Evolutionary conservation across 768 basidiomycete species (phyloP).

Genomic region (Austroboletus eburneus): DNA sequence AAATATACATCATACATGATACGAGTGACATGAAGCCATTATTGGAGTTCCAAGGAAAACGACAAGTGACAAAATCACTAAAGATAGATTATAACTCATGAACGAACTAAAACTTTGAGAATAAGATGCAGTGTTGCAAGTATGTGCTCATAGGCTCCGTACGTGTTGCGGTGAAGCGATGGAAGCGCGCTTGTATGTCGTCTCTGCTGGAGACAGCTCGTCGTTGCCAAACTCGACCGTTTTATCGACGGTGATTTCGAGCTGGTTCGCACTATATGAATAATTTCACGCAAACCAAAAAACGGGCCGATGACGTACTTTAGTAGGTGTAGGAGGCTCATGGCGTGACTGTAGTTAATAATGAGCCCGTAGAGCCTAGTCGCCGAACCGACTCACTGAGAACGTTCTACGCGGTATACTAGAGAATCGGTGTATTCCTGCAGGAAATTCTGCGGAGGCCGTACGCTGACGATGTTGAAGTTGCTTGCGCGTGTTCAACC

Average conservation of each 20-base stretch:
- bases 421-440: slow-evolving; percentile 22
- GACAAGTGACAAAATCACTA: background rate
- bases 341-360: slow-evolving; percentile 8
- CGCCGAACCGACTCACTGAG: slow-evolving; percentile 10
- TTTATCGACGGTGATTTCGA: slow-evolving; percentile 30
- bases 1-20: too few relatives aligned
- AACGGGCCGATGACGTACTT: slow-evolving; percentile 9
- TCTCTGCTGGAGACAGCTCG: background rate
- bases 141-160: too few relatives aligned
- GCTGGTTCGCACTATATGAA: slow-evolving; percentile 5
- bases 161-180: slow-evolving; percentile 3
- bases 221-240: slow-evolving; percentile 25
- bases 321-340: slow-evolving; percentile 11
- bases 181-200: slow-evolving; percentile 6
- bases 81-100: background rate
- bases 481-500: slow-evolving; percentile 36
- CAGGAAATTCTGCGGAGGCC: slow-evolving; percentile 27
- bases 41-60: slow-evolving; percentile 20
- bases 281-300: background rate
- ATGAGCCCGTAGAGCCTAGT: background rate
- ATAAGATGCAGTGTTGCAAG: too few relatives aligned
- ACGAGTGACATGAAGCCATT: too few relatives aligned
- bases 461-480: slow-evolving; percentile 28
- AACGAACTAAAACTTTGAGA: too few relatives aligned
- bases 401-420: slow-evolving; percentile 14